Evolutionary conservation across 2,329 filamentous ascomycete genomes (phyloP), one percentile per base, ranked within the genome.

Genomic region (Neobulgaria alba): DNA sequence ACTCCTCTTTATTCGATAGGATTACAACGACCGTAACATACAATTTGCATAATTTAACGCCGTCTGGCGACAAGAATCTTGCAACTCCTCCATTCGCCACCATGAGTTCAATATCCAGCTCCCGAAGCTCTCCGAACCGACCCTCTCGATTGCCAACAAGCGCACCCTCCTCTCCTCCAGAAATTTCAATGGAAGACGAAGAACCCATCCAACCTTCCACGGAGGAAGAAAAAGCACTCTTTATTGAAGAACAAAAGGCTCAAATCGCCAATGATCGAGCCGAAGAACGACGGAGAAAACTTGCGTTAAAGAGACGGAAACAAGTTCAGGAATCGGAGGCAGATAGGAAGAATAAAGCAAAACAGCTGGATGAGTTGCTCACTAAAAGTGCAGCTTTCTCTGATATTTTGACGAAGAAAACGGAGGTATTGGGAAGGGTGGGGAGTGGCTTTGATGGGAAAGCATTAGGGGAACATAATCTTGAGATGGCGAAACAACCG

Each of bases 401-500:
- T 16, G 72, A 79, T 29, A 78, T 80, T 8, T 55, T 82, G 1
- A 80, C 75, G 0, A 72, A 75, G 41, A 81, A 79, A 59, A 81
- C 77, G 0, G 68, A 77, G 36, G 75, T 73, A 0, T 63, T 82
- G 1, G 77, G 77, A 1, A 69, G 76, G 2, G 75, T 81, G 0
- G 77, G 77, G 2, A 75, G 72, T 3, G 68, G 70, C 7, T 64
- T 81, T 2, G 73, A 79, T 42, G 77, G 76, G 10, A 71, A 78
- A 51, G 65, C 71, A 0, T 60, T 81, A 0, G 74, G 75, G 4
- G 75, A 79, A 46, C 77, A 79, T 40, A 73, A 88, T 39, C 63
- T 95, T 12, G 72, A 79, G 42, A 86, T 93, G 60, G 90, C 89
- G 0, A 72, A 83, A 47, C 92, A 98, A 58, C 92, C 92, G 0